A percentile compares a stretch with the other conserved stretches of the same genome.
These are phyloP conservation scores for Neurospora tetrasperma DNA, from an alignment of 495 filamentous ascomycete genomes.

Conservation along the genomic window DNA sequence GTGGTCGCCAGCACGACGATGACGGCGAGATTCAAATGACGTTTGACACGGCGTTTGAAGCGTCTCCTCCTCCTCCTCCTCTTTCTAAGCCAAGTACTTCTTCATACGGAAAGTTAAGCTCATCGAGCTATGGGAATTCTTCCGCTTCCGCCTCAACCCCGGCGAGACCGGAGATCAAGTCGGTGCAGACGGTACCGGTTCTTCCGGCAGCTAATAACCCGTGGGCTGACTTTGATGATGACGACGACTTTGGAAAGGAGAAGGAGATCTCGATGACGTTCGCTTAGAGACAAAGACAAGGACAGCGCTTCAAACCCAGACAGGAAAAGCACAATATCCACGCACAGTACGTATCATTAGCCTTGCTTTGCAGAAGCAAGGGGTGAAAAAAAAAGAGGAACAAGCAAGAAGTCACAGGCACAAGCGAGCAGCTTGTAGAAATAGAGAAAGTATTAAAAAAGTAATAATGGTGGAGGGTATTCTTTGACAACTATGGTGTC, in stretches of 20 bases:
- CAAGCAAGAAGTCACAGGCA: neutral
- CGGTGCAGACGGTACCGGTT: slow-evolving; percentile 31
- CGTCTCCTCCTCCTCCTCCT: neutral
- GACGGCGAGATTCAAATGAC: slow-evolving; percentile 53
- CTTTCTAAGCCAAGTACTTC: neutral
- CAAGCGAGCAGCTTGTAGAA: neutral
- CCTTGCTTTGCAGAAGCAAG: neutral
- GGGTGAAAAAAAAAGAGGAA: neutral
- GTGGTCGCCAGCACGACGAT: slow-evolving; percentile 12
- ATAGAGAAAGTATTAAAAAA: neutral
- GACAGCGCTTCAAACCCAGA: neutral
- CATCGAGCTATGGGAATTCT: neutral
- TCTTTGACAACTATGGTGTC: neutral
- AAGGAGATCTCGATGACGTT: slow-evolving; percentile 72
- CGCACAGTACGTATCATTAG: neutral
- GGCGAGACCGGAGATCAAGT: slow-evolving; percentile 32
- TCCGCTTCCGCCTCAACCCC: slow-evolving; percentile 12
- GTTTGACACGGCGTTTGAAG: slow-evolving; percentile 54
- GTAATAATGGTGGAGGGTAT: neutral
- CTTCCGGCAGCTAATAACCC: slow-evolving; percentile 53
- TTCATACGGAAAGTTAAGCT: neutral
- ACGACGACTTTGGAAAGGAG: slow-evolving; percentile 58
- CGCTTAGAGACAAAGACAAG: slow-evolving; percentile 32
- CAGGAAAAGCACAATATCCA: neutral
- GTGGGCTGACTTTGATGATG: slow-evolving; percentile 74